Percentiles rank a stretch among this genome's conserved stretches.
Conservation (phyloP, 441 rosid genomes). For the Aleurites moluccanus region DNA sequence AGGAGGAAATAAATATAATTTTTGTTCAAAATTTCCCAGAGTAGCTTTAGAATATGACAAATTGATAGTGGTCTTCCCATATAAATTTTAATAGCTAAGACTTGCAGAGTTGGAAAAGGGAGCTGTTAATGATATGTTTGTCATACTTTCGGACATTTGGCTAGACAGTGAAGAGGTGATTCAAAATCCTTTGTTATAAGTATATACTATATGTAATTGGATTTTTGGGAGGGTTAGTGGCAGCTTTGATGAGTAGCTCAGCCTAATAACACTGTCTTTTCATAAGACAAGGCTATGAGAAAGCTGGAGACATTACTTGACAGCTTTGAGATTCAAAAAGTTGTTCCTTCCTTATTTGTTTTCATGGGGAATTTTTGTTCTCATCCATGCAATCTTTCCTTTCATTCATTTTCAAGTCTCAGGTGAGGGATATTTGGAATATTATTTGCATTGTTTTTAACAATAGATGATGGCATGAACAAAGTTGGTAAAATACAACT, state of each 20-base stretch:
- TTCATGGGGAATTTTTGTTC: constrained; percentile 94
- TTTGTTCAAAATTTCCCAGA: constrained; percentile 10
- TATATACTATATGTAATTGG: too few species aligned
- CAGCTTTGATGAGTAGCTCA: constrained; percentile 13
- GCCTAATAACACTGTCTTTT: constrained; percentile 38
- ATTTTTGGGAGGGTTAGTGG: neutral
- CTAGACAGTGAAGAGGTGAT: constrained; percentile 84
- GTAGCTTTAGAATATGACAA: constrained; percentile 15
- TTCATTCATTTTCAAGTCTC: constrained; percentile 70
- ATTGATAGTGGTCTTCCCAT: constrained; percentile 35
- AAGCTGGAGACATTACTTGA: constrained; percentile 73
- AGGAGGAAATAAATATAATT: constrained; percentile 9
- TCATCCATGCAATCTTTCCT: constrained; percentile 75
- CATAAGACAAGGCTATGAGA: constrained; percentile 66
- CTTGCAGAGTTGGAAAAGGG: constrained; percentile 61
- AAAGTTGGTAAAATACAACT: constrained; percentile 12
- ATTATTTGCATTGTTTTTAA: neutral
- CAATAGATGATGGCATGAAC: constrained; percentile 7
- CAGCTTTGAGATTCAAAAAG: constrained; percentile 77
- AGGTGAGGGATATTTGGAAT: constrained; percentile 49
- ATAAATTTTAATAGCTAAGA: constrained; percentile 49
- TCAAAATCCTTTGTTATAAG: constrained; percentile 13
- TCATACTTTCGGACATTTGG: constrained; percentile 89
- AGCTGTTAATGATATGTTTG: constrained; percentile 81
- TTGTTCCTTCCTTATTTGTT: constrained; percentile 88